Percentiles rank a stretch among this genome's conserved stretches.
Conservation (phyloP, 805 yeast genomes). For the Myxozyma vanderwaltii region DNA sequence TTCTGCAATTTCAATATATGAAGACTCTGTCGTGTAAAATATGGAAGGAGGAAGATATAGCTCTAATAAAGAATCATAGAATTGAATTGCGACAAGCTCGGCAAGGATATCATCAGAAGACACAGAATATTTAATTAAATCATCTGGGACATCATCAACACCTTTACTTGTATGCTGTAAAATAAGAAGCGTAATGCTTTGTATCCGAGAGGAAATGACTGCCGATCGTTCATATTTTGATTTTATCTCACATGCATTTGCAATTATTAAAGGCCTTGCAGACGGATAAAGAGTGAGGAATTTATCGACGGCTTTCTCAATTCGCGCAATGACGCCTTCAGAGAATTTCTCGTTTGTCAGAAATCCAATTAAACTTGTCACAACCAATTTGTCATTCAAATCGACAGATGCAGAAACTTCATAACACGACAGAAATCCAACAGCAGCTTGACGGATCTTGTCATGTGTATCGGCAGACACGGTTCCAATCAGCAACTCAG, state of each 20-base stretch:
- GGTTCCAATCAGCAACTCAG: conserved; percentile 15
- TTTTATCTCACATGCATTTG: not conserved
- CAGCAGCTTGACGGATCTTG: conserved; percentile 27
- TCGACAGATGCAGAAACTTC: conserved; percentile 4
- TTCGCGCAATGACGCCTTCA: conserved; percentile 21
- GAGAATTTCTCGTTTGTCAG: conserved; percentile 14
- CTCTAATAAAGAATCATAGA: conserved; percentile 23
- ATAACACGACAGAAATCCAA: conserved; percentile 18
- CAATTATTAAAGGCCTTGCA: conserved; percentile 6
- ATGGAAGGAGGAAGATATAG: conserved; percentile 26
- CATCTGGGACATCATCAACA: conserved; percentile 17
- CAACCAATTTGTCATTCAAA: not conserved
- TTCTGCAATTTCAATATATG: conserved; percentile 16
- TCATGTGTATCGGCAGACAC: conserved; percentile 20
- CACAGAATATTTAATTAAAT: conserved; percentile 9
- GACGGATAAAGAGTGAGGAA: conserved; percentile 3
- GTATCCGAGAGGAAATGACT: conserved; percentile 18
- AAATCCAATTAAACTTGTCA: conserved; percentile 5
- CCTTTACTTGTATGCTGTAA: conserved; percentile 16
- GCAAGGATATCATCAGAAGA: conserved; percentile 22
- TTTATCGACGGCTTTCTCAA: conserved; percentile 18
- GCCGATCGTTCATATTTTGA: not conserved
- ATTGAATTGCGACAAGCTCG: conserved; percentile 21
- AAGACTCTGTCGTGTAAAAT: conserved; percentile 8
- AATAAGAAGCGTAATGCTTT: conserved; percentile 16